These are phyloP conservation scores for Tulasnella sp. DNA, from an alignment of 768 basidiomycete species.

Conservation along the genomic window DNA sequence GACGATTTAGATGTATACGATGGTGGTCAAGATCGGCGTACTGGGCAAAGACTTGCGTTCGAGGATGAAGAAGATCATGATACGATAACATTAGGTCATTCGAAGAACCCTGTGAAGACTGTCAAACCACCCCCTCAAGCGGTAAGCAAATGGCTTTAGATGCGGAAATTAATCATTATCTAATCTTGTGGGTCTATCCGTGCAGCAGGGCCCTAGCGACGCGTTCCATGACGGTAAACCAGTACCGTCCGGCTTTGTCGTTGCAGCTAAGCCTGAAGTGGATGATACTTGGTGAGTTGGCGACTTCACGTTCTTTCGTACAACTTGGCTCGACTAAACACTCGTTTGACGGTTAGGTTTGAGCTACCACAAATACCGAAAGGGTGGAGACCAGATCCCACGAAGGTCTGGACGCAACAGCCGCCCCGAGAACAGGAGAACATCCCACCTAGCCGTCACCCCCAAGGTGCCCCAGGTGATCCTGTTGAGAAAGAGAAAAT, in stretches of 20 bases:
- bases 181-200: neutral
- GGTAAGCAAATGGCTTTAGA: neutral
- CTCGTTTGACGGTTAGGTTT: constrained; percentile 45
- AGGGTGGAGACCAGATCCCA: constrained; percentile 80
- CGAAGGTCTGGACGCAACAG: constrained; percentile 46
- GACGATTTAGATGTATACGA: constrained; percentile 86
- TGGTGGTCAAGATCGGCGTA: constrained; percentile 29
- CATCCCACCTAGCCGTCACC: constrained; percentile 16
- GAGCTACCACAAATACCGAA: constrained; percentile 69
- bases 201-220: constrained; percentile 21
- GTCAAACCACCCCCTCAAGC: neutral
- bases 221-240: constrained; percentile 66
- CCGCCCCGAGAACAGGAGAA: constrained; percentile 23
- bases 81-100: constrained; percentile 22
- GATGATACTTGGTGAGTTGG: constrained; percentile 54
- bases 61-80: constrained; percentile 61
- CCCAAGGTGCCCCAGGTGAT: neutral
- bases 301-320: constrained; percentile 13
- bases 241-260: constrained; percentile 64
- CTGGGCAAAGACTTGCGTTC: constrained; percentile 44
- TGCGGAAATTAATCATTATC: neutral
- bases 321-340: constrained; percentile 19
- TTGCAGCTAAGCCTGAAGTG: constrained; percentile 54
- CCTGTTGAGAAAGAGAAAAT: constrained; percentile 28
- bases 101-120: neutral